Evolutionary conservation across 2,329 filamentous ascomycete species (phyloP).

Genomic region (Fusarium praegraminearum): DNA sequence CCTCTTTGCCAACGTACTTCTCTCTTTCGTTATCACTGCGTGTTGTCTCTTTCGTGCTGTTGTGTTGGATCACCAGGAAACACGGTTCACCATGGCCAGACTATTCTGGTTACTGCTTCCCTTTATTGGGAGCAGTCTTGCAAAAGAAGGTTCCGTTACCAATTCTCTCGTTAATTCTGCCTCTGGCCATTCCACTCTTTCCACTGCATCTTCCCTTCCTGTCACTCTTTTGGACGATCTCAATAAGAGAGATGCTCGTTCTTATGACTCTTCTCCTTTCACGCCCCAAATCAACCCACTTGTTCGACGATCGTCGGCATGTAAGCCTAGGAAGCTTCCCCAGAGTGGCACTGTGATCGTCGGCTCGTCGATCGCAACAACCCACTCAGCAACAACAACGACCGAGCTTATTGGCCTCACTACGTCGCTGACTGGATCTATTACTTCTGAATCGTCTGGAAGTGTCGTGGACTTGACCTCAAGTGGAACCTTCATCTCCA

Average conservation of each 20-base stretch:
- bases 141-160: constrained; percentile 40
- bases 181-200: constrained; percentile 33
- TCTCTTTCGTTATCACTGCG: neutral
- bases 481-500: neutral
- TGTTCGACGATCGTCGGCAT: constrained; percentile 11
- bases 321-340: constrained; percentile 3
- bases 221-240: constrained; percentile 23
- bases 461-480: neutral
- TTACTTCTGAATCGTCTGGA: neutral
- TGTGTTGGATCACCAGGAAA: constrained; percentile 22
- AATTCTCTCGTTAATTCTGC: constrained; percentile 36
- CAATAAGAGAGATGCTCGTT: neutral
- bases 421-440: neutral
- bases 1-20: neutral
- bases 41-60: constrained; percentile 9
- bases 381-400: neutral
- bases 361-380: neutral
- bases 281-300: neutral
- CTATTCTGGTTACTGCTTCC: constrained; percentile 34
- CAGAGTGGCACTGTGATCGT: neutral
- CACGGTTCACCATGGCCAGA: constrained; percentile 34
- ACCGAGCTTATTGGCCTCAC: neutral
- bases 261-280: neutral
- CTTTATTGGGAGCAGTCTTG: constrained; percentile 27
- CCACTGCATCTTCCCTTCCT: constrained; percentile 20